These are phyloP conservation scores for Polyporus arcularius DNA, from an alignment of 768 basidiomycete genomes.

Conservation along the genomic window DNA sequence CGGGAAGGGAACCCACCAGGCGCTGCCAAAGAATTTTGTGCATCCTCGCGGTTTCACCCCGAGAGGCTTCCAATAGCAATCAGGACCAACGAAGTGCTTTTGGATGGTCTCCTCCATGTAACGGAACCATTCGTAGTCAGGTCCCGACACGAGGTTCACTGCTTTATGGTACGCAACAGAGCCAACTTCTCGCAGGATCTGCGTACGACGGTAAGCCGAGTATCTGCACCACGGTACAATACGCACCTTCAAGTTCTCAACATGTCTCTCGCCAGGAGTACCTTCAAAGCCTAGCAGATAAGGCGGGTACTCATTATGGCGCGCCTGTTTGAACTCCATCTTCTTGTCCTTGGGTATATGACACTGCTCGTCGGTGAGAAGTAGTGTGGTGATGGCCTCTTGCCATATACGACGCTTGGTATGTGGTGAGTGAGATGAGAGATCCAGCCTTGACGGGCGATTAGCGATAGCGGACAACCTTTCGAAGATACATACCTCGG, in stretches of 20 bases:
- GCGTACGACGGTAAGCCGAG: neutral
- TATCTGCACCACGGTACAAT: neutral
- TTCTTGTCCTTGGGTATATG: constrained; percentile 57
- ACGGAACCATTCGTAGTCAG: constrained; percentile 47
- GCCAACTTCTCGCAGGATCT: constrained; percentile 80
- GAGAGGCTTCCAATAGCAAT: constrained; percentile 64
- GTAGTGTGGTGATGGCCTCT: constrained; percentile 66
- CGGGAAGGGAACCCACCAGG: constrained; percentile 82
- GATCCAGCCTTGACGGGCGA: constrained; percentile 48
- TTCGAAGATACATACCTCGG: constrained; percentile 49
- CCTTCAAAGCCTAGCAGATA: constrained; percentile 68
- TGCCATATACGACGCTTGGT: constrained; percentile 77
- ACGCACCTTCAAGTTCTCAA: constrained; percentile 76
- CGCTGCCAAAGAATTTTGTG: constrained; percentile 66
- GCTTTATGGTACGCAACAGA: constrained; percentile 54
- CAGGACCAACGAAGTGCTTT: constrained; percentile 63
- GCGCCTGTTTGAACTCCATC: constrained; percentile 61
- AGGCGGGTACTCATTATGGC: constrained; percentile 62
- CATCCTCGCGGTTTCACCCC: constrained; percentile 34
- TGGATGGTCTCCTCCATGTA: constrained; percentile 55
- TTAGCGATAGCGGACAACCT: neutral
- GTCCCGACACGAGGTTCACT: constrained; percentile 45
- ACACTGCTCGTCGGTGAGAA: constrained; percentile 61
- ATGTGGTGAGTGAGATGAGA: constrained; percentile 58
- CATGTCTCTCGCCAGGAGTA: constrained; percentile 67